Base-by-base conservation (phyloP, 2,329 filamentous ascomycete species). In the Periconia sp. region DNA sequence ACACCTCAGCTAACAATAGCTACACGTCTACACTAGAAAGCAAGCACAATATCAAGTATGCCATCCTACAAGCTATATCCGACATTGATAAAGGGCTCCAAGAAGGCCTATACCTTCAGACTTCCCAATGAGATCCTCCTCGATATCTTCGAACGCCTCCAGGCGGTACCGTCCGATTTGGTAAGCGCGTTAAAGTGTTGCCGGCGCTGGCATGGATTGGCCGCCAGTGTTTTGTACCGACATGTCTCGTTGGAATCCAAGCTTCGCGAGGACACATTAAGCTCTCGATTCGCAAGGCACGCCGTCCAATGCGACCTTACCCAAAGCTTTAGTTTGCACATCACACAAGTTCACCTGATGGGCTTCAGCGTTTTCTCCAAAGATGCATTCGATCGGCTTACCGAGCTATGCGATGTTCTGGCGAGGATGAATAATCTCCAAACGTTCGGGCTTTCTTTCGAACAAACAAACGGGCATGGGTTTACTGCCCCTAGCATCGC, bases 111-210 rank as follows among this genome's bases (percentile, higher is more conserved):
- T 5, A 30, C 39, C 18, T 33, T 18, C 16, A 35, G 30, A 12
- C 34, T 54, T 4, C 47, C 50, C 10, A 54, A 35, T 23, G 47
- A 50, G 21, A 46, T 54, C 19, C 43, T 50, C 2, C 45, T 50
- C 24, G 43, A 50, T 23, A 30, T 54, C 19, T 54, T 54, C 32
- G 43, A 43, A 30, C 35, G 29, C 23, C 39, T 54, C 11, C n/a
- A 17, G 16, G 22, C 28, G n/a, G 24, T 25, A 11, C 36, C 46
- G 5, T 35, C 36, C 2, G 15, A 41, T 23, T 28, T 54, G 5
- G 13, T 43, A 2, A 34, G 25, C 4, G 30, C 31, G 16, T 38
- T 48, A 15, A 32, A 26, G 19, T 43, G 36, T 24, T 50, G 47
- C 21, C 40, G 37, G 11, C 43, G 25, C 35, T 54, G 47, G 47